These are phyloP conservation scores for Rhizopus delemar DNA, from an alignment of 371 early-diverging fungal species.

Conservation along the genomic window DNA sequence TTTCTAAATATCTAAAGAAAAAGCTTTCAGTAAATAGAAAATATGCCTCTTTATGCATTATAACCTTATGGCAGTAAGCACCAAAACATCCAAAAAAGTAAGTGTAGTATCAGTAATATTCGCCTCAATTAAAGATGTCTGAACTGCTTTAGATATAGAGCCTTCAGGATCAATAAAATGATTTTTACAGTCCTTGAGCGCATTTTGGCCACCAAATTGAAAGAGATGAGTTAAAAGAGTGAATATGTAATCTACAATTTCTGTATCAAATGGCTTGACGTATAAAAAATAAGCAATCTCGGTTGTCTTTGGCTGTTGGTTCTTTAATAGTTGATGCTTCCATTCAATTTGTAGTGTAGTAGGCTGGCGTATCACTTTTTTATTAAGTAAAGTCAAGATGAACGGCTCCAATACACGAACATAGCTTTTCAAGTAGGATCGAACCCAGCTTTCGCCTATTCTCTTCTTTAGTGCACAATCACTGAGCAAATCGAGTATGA, in stretches of 20 bases:
- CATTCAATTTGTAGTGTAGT: slow-evolving; percentile 45
- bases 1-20: slow-evolving; percentile 43
- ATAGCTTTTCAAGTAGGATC: slow-evolving; percentile 65
- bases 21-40: background rate
- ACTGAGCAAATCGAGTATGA: slow-evolving; percentile 70
- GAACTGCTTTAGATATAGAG: slow-evolving; percentile 22
- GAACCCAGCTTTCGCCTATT: slow-evolving; percentile 74
- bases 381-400: slow-evolving; percentile 55
- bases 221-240: slow-evolving; percentile 56
- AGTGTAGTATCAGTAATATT: slow-evolving; percentile 4
- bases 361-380: slow-evolving; percentile 47
- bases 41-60: background rate
- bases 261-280: slow-evolving; percentile 65
- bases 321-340: slow-evolving; percentile 37
- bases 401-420: slow-evolving; percentile 67
- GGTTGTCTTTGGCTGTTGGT: slow-evolving; percentile 14
- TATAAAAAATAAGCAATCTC: slow-evolving; percentile 51
- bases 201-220: slow-evolving; percentile 58
- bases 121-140: slow-evolving; percentile 15
- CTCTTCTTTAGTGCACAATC: slow-evolving; percentile 59
- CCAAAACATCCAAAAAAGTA: slow-evolving; percentile 21
- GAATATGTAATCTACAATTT: slow-evolving; percentile 67
- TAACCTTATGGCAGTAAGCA: slow-evolving; percentile 21
- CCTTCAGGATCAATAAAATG: slow-evolving; percentile 32
- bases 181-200: slow-evolving; percentile 54